Evolutionary conservation across 2,329 filamentous ascomycete species (phyloP).

Genomic region (Aquanectria penicillioides): DNA sequence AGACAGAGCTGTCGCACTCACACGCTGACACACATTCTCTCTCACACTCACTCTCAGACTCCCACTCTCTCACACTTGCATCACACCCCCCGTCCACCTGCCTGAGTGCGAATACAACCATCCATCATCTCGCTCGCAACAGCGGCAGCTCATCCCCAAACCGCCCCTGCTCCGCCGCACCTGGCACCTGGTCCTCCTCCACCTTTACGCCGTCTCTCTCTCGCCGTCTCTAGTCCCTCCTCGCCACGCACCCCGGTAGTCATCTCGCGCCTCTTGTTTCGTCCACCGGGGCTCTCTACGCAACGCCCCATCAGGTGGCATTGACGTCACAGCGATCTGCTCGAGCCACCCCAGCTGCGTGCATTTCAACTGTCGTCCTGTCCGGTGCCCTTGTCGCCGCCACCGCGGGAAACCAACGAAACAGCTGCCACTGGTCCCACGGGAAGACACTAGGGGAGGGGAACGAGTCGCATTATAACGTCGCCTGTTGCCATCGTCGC

Average conservation of each 20-base stretch:
- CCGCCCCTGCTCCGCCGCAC: neutral
- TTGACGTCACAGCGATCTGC: constrained; percentile 39
- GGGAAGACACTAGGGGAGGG: constrained; percentile 25
- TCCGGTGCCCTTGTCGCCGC: constrained; percentile 16
- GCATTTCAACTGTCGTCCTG: constrained; percentile 8
- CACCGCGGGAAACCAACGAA: constrained; percentile 23
- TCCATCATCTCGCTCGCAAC: constrained; percentile 7
- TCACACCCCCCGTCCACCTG: neutral
- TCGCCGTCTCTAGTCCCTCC: constrained; percentile 24
- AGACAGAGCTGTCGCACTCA: neutral
- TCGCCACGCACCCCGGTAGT: no score
- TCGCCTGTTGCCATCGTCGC: constrained; percentile 32
- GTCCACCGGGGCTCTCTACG: constrained; percentile 18
- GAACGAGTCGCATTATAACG: constrained; percentile 24
- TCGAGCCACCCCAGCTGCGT: constrained; percentile 18
- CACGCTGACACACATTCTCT: neutral
- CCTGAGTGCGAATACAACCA: neutral
- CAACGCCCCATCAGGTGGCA: constrained; percentile 38
- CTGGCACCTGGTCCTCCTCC: neutral
- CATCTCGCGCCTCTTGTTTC: constrained; percentile 24
- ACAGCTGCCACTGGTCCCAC: constrained; percentile 19
- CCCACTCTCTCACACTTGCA: neutral
- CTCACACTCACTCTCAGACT: neutral
- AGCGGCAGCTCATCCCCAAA: constrained; percentile 1
- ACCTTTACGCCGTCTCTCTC: neutral